Evolutionary conservation across 495 filamentous ascomycete genomes (phyloP).

Genomic region (Aspergillus bridgeri): DNA sequence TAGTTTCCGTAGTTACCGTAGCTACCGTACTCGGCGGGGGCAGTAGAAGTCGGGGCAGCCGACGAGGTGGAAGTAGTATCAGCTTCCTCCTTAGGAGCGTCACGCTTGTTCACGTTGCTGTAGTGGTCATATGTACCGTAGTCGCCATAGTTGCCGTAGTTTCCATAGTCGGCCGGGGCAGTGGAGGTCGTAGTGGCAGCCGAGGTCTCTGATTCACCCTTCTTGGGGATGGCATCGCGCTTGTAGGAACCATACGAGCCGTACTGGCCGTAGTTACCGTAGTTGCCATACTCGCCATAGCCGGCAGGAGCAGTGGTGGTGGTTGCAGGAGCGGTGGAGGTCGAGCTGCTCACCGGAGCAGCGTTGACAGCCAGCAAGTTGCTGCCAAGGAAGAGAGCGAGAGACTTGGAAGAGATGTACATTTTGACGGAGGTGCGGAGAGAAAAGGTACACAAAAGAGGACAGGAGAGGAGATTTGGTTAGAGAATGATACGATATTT

Average conservation of each 20-base stretch:
- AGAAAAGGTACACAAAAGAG: background rate
- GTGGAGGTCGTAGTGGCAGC: background rate
- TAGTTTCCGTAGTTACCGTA: slow-evolving; percentile 10
- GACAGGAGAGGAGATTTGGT: background rate
- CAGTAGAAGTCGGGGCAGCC: slow-evolving; percentile 1
- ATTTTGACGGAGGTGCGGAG: background rate
- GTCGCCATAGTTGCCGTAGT: slow-evolving; percentile 8
- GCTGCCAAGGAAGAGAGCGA: slow-evolving; percentile 8
- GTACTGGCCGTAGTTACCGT: slow-evolving; percentile 15
- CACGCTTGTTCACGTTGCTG: background rate
- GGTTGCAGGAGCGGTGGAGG: background rate
- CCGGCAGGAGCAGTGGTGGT: background rate
- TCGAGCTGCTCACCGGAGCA: slow-evolving; percentile 3
- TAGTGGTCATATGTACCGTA: slow-evolving; percentile 13
- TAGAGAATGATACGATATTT: background rate
- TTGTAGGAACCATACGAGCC: slow-evolving; percentile 12
- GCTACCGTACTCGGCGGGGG: slow-evolving; percentile 1
- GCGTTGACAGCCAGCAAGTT: slow-evolving; percentile 8
- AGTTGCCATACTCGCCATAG: slow-evolving; percentile 7
- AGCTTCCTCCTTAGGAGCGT: background rate
- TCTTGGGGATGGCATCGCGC: background rate
- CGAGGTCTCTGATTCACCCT: background rate
- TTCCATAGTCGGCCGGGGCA: background rate
- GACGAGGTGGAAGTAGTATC: background rate
- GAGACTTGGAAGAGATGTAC: slow-evolving; percentile 7